These are phyloP conservation scores for Microsporum ferrugineum DNA, from an alignment of 2,329 filamentous ascomycete genomes.

Conservation along the genomic window DNA sequence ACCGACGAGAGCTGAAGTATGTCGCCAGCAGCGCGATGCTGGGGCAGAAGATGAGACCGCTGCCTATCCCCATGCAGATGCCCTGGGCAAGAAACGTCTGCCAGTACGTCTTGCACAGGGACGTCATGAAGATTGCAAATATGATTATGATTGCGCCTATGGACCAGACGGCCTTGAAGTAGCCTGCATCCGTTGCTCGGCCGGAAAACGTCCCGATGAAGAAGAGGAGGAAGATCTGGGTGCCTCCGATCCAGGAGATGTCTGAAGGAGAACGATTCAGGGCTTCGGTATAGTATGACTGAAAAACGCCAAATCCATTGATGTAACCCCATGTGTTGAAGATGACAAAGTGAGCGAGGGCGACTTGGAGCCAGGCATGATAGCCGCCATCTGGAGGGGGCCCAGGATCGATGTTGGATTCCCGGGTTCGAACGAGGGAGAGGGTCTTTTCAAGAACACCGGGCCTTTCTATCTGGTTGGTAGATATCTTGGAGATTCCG, in stretches of 20 bases:
- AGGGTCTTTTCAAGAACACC: constrained; percentile 21
- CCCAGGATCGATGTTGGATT: constrained; percentile 26
- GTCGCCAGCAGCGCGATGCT: constrained; percentile 46
- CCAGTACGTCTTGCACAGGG: constrained; percentile 39
- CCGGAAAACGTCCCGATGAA: constrained; percentile 42
- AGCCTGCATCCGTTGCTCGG: constrained; percentile 42
- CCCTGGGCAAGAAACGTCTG: constrained; percentile 43
- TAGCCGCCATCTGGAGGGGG: constrained; percentile 42
- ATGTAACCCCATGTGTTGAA: constrained; percentile 48
- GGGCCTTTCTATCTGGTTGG: background rate
- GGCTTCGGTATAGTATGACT: constrained; percentile 40
- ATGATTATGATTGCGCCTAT: constrained; percentile 35
- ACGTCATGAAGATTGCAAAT: constrained; percentile 43
- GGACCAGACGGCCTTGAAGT: constrained; percentile 36
- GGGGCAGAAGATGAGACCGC: constrained; percentile 45
- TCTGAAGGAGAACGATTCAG: constrained; percentile 36
- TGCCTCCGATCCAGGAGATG: constrained; percentile 43
- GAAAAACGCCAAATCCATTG: constrained; percentile 47
- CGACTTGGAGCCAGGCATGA: constrained; percentile 46
- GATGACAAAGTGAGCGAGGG: constrained; percentile 42
- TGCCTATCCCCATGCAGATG: constrained; percentile 46
- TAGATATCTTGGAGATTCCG: constrained; percentile 2
- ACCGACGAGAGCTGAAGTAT: constrained; percentile 50
- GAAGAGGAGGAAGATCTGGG: constrained; percentile 43
- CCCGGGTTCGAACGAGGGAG: constrained; percentile 28